Evolutionary conservation across 805 yeast species (phyloP).

Genomic region (Priceomyces melissophilus): DNA sequence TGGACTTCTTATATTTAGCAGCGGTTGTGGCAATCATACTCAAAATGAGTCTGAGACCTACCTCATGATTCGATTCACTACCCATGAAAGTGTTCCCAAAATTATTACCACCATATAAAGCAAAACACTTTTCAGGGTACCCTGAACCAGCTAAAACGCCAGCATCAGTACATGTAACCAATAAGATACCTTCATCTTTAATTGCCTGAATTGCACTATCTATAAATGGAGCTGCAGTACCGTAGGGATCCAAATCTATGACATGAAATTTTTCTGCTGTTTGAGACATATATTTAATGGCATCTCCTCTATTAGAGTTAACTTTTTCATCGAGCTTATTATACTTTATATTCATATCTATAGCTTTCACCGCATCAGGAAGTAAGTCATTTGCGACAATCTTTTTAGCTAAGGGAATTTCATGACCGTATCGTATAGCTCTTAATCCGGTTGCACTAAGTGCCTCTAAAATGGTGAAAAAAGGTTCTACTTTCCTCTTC

Average conservation of each 20-base stretch:
- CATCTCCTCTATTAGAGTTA: slow-evolving; percentile 77
- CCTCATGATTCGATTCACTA: slow-evolving; percentile 83
- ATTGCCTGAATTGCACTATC: slow-evolving; percentile 86
- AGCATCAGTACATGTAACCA: slow-evolving; percentile 94
- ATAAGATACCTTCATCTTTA: slow-evolving; percentile 77
- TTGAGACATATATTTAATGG: slow-evolving; percentile 71
- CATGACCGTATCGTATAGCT: slow-evolving; percentile 90
- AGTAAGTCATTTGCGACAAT: slow-evolving; percentile 89
- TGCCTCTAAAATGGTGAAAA: slow-evolving; percentile 78
- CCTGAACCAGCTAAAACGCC: slow-evolving; percentile 95
- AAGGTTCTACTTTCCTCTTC: slow-evolving; percentile 32
- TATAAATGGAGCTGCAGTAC: slow-evolving; percentile 93
- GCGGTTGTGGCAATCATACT: slow-evolving; percentile 76
- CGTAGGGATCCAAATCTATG: slow-evolving; percentile 95
- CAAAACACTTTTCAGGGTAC: slow-evolving; percentile 95
- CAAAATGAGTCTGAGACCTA: slow-evolving; percentile 82
- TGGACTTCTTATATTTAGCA: slow-evolving; percentile 80
- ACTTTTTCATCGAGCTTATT: slow-evolving; percentile 61
- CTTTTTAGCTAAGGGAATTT: slow-evolving; percentile 69
- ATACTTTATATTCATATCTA: slow-evolving; percentile 64
- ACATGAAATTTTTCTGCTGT: slow-evolving; percentile 62
- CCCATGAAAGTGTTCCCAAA: slow-evolving; percentile 53
- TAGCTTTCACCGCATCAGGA: slow-evolving; percentile 80
- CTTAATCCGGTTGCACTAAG: slow-evolving; percentile 93
- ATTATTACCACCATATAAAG: slow-evolving; percentile 90